Evolutionary conservation across 306 rosid genomes (phyloP).

Genomic region (Delonix regia): DNA sequence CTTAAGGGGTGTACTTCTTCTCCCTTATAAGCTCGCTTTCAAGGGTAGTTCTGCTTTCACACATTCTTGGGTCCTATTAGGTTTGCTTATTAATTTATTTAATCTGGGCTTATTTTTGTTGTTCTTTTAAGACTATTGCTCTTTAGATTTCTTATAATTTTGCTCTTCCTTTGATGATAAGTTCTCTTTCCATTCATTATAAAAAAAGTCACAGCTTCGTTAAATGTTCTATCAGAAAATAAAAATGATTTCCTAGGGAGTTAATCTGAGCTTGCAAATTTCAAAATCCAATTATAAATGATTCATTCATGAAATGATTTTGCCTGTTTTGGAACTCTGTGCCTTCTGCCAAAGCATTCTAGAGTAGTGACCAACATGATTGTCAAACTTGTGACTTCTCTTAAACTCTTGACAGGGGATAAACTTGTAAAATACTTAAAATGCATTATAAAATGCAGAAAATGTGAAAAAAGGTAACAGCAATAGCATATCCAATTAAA

Average conservation of each 20-base stretch:
- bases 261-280: not conserved
- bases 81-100: not conserved
- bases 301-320: not conserved
- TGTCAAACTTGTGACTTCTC: too few species aligned
- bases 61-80: too few species aligned
- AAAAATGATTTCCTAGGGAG: not conserved
- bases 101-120: not conserved
- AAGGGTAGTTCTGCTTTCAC: too few species aligned
- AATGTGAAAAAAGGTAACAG: too few species aligned
- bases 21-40: too few species aligned
- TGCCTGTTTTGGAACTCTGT: not conserved
- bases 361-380: not conserved
- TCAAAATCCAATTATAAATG: not conserved
- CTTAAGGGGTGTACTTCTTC: too few species aligned
- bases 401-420: too few species aligned
- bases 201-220: not conserved
- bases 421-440: too few species aligned
- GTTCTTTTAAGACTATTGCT: not conserved
- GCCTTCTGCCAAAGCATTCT: not conserved
- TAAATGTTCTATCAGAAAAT: not conserved
- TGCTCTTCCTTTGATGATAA: not conserved
- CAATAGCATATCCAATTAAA: too few species aligned
- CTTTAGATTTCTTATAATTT: not conserved
- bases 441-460: too few species aligned
- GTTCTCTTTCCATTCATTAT: not conserved